These are phyloP conservation scores for Ramaria sp. DNA, from an alignment of 768 basidiomycete genomes.

Conservation along the genomic window DNA sequence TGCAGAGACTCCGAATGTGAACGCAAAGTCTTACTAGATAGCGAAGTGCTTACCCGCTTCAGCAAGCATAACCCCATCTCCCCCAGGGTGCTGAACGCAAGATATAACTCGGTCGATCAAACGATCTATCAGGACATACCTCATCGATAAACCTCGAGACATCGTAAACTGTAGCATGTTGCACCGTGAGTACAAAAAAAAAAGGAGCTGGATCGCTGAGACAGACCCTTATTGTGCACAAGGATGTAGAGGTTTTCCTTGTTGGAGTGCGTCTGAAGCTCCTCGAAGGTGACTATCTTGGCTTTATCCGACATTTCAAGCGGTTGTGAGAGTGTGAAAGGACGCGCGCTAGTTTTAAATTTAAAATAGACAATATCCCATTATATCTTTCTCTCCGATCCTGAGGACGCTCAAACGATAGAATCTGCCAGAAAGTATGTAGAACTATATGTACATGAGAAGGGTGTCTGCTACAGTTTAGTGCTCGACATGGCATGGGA, in stretches of 20 bases:
- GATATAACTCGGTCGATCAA: background rate
- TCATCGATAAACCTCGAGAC: conserved; percentile 92
- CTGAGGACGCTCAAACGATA: background rate
- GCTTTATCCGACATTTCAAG: conserved; percentile 16
- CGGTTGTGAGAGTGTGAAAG: conserved; percentile 14
- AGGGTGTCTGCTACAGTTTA: conserved; percentile 13
- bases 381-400: background rate
- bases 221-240: conserved; percentile 72
- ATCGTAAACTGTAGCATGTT: conserved; percentile 56
- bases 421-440: conserved; percentile 23
- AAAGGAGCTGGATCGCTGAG: conserved; percentile 2
- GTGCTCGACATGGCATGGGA: background rate
- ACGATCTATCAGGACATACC: conserved; percentile 31
- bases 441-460: conserved; percentile 35
- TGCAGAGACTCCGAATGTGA: conserved; percentile 21
- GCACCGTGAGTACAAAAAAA: conserved; percentile 9
- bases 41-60: conserved; percentile 64
- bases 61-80: conserved; percentile 92
- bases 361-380: background rate
- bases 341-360: background rate
- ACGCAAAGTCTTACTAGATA: conserved; percentile 3
- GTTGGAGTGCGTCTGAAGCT: conserved; percentile 66
- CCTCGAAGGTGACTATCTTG: conserved; percentile 56
- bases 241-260: conserved; percentile 76
- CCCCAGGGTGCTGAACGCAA: conserved; percentile 74